Percentiles rank a stretch among this genome's conserved stretches.
Evolutionary conservation across 1,284 basidiomycete species (phyloP).

Genomic region (Fistulina hepatica): DNA sequence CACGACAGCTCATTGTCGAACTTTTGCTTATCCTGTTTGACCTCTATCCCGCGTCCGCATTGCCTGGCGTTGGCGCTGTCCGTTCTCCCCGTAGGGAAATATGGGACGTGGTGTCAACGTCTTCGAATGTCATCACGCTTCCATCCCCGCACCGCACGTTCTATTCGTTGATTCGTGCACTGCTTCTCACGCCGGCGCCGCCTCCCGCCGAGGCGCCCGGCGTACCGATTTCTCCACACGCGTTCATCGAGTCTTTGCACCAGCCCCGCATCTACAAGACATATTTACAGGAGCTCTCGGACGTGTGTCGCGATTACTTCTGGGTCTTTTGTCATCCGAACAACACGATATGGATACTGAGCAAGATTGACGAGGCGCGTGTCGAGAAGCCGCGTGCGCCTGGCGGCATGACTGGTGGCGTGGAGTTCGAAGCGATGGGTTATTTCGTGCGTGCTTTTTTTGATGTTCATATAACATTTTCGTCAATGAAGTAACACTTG

Average conservation of each 20-base stretch:
- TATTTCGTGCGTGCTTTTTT: constrained; percentile 62
- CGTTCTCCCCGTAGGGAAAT: constrained; percentile 34
- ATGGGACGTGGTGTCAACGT: constrained; percentile 36
- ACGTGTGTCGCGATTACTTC: constrained; percentile 92
- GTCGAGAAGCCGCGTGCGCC: constrained; percentile 91
- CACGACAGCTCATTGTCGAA: constrained; percentile 86
- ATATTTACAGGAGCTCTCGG: constrained; percentile 82
- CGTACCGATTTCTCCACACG: constrained; percentile 63
- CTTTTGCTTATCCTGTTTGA: constrained; percentile 77
- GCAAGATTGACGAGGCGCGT: constrained; percentile 69
- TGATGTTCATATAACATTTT: neutral
- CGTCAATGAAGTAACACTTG: constrained; percentile 10
- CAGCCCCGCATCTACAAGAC: constrained; percentile 81
- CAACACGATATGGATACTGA: constrained; percentile 81
- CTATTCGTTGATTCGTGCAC: constrained; percentile 57
- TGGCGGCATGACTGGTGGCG: constrained; percentile 96
- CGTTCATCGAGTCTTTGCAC: constrained; percentile 82
- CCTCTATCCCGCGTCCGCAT: constrained; percentile 59
- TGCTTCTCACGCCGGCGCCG: constrained; percentile 68
- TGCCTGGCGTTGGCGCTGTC: constrained; percentile 37
- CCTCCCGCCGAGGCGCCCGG: constrained; percentile 57
- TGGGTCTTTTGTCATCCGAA: constrained; percentile 98
- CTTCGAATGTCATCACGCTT: constrained; percentile 40
- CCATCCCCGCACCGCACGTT: constrained; percentile 62
- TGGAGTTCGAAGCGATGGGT: constrained; percentile 94